These are phyloP conservation scores for Pneumocystis canis DNA, from an alignment of 1,139 yeast species.

Conservation along the genomic window DNA sequence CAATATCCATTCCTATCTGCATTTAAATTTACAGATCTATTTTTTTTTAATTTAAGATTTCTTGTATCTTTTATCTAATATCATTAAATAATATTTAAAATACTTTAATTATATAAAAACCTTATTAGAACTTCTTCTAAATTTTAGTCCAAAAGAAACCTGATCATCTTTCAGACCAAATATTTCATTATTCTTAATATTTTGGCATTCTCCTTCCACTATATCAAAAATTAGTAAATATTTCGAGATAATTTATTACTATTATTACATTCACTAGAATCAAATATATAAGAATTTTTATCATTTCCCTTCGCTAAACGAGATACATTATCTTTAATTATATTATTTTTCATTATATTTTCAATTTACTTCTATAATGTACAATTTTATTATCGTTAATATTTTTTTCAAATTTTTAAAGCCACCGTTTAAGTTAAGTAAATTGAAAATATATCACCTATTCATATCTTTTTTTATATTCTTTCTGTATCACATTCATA, in stretches of 20 bases:
- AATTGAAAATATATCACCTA: too few species aligned
- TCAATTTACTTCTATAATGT: neutral
- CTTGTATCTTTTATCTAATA: neutral
- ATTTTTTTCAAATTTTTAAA: neutral
- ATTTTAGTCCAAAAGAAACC: neutral
- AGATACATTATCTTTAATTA: neutral
- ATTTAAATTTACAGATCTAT: neutral
- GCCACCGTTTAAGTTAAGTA: too few species aligned
- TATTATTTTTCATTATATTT: neutral
- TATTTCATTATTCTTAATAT: neutral
- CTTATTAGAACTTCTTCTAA: neutral
- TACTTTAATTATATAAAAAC: neutral
- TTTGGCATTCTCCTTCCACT: neutral
- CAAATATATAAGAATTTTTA: neutral
- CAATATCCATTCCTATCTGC: neutral
- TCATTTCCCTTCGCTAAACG: neutral
- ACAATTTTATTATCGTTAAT: neutral
- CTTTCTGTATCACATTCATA: neutral
- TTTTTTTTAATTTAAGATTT: neutral
- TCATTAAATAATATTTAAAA: neutral
- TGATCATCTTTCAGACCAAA: neutral
- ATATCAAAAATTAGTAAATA: neutral
- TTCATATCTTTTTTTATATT: too few species aligned
- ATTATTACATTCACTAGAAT: neutral
- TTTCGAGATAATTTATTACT: neutral